These are phyloP conservation scores for Hypoxylon sp. DNA, from an alignment of 2,329 filamentous ascomycete genomes.

Conservation along the genomic window DNA sequence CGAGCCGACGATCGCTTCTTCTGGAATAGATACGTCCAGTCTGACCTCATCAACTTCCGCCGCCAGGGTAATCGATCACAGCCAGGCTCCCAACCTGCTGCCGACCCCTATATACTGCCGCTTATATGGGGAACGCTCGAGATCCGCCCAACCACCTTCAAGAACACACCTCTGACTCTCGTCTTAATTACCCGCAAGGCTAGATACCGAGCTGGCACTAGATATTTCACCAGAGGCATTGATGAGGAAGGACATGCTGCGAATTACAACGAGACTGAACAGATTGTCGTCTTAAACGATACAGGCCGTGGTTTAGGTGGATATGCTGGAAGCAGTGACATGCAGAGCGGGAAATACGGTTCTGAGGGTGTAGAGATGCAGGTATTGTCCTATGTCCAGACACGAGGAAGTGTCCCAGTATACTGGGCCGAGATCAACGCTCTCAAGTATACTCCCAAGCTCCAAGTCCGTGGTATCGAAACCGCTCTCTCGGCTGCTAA, in stretches of 20 bases:
- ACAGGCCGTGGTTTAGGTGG: conserved; percentile 80
- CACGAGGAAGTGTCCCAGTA: conserved; percentile 93
- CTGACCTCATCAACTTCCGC: conserved; percentile 92
- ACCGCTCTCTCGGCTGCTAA: conserved; percentile 82
- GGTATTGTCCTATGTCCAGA: conserved; percentile 95
- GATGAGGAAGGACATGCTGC: conserved; percentile 96
- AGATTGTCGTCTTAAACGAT: conserved; percentile 91
- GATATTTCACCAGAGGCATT: conserved; percentile 94
- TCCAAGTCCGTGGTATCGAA: conserved; percentile 89
- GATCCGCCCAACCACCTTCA: conserved; percentile 88
- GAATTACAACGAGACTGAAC: conserved; percentile 99
- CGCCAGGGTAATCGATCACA: conserved; percentile 73
- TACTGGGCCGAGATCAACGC: conserved; percentile 98
- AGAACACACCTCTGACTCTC: conserved; percentile 86
- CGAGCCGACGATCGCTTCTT: conserved; percentile 97
- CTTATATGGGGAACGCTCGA: conserved; percentile 97
- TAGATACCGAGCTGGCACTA: conserved; percentile 87
- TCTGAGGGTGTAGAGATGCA: conserved; percentile 81
- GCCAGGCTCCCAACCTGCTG: conserved; percentile 78
- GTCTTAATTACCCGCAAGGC: conserved; percentile 91
- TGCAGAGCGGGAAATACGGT: conserved; percentile 79
- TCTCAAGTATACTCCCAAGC: conserved; percentile 89
- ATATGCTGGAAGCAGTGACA: conserved; percentile 82
- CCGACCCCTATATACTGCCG: conserved; percentile 93
- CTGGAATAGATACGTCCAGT: conserved; percentile 95